These are phyloP conservation scores for Globisporangium megalacanthum DNA, from an alignment of 352 stramenopile genomes.

Conservation along the genomic window DNA sequence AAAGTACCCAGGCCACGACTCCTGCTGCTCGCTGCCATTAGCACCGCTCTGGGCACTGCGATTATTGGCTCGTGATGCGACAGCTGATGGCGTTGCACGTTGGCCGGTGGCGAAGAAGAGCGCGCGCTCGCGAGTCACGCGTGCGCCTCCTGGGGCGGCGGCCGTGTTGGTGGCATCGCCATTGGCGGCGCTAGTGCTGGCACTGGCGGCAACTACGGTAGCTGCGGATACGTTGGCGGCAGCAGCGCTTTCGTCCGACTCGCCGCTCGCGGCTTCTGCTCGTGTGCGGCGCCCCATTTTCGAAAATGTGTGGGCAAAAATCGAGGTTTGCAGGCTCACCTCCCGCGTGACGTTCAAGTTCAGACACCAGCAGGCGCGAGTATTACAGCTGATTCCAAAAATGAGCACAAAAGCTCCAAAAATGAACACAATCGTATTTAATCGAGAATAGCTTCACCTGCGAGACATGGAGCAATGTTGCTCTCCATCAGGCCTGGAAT, in stretches of 20 bases:
- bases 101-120: slow-evolving; percentile 42
- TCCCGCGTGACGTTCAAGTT: no score
- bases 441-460: no score
- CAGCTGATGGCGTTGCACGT: slow-evolving; percentile 1
- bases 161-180: neutral
- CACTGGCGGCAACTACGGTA: neutral
- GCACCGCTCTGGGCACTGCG: neutral
- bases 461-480: no score
- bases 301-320: no score
- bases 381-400: no score
- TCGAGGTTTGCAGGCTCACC: no score
- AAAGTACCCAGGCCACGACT: slow-evolving; percentile 79
- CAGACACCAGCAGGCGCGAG: no score
- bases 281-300: slow-evolving; percentile 23
- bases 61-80: neutral
- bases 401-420: no score
- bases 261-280: neutral
- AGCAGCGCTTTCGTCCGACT: neutral
- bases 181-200: neutral
- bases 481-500: no score
- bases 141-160: slow-evolving; percentile 17
- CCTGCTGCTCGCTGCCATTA: slow-evolving; percentile 9
- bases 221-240: no score
- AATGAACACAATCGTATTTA: no score
- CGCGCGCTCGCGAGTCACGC: slow-evolving; percentile 35